Percentiles rank a stretch among this genome's conserved stretches.
Conservation (phyloP, 495 filamentous ascomycete species). For the Symbiotaphrina buchneri region DNA sequence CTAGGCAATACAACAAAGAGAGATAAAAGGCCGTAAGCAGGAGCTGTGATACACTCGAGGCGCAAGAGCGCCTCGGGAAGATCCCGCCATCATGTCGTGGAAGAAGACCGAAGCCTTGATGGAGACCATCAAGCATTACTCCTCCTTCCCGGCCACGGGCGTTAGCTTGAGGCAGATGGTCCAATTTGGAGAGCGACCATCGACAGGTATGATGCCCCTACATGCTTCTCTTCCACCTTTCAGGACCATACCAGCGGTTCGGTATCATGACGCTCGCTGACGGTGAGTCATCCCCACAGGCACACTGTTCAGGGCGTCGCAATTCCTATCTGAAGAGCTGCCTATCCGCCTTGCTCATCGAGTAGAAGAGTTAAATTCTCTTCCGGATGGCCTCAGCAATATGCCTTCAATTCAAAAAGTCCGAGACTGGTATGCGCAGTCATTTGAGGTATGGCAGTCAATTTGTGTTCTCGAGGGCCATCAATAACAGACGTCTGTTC, state of each 20-base stretch:
- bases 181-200: slow-evolving; percentile 85
- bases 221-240: too few relatives aligned
- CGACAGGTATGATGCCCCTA: slow-evolving; percentile 35
- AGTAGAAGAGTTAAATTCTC: slow-evolving; percentile 72
- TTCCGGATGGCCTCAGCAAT: slow-evolving; percentile 94
- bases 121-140: slow-evolving; percentile 98
- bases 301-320: slow-evolving; percentile 88
- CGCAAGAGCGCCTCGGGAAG: background rate
- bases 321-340: slow-evolving; percentile 95
- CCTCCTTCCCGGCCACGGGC: slow-evolving; percentile 88
- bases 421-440: slow-evolving; percentile 96
- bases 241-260: too few relatives aligned
- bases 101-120: slow-evolving; percentile 75
- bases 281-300: slow-evolving; percentile 22
- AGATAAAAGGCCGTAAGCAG: too few relatives aligned
- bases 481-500: slow-evolving; percentile 9
- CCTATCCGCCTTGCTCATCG: slow-evolving; percentile 92
- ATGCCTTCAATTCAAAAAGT: slow-evolving; percentile 96
- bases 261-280: background rate
- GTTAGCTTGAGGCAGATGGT: slow-evolving; percentile 97
- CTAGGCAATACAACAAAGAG: too few relatives aligned
- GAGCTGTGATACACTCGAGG: too few relatives aligned
- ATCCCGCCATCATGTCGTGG: slow-evolving; percentile 29
- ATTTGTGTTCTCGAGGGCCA: background rate
- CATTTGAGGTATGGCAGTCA: slow-evolving; percentile 63